A percentile compares a stretch with the other conserved stretches of the same genome.
Conservation (phyloP, 371 early-diverging fungal species). For the Lichtheimia hyalospora region DNA sequence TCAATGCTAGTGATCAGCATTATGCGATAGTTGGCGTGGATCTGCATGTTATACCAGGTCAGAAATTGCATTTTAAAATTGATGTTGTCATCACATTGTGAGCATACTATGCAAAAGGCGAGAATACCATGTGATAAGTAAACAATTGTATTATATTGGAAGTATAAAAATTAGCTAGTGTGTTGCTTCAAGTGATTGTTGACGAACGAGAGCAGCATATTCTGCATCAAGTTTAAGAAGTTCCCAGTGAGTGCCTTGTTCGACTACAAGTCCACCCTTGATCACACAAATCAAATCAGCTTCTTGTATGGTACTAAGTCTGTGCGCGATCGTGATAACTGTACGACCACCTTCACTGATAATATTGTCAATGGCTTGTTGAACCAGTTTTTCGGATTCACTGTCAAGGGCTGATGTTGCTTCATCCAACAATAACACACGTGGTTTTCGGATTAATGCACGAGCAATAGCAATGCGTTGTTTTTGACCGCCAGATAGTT, state of each 20-base stretch:
- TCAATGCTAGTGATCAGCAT: no score
- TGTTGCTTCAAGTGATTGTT: slow-evolving; percentile 38
- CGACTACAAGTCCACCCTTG: slow-evolving; percentile 74
- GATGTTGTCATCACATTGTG: no score
- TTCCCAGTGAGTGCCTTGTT: slow-evolving; percentile 81
- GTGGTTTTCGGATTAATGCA: slow-evolving; percentile 36
- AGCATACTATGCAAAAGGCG: no score
- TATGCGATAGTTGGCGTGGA: no score
- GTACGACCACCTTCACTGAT: slow-evolving; percentile 55
- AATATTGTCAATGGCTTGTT: slow-evolving; percentile 82
- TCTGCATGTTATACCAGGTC: no score
- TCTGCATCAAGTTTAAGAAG: slow-evolving; percentile 47
- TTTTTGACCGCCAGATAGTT: slow-evolving; percentile 88
- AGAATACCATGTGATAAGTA: no score
- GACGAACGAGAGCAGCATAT: slow-evolving; percentile 32
- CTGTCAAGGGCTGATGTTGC: slow-evolving; percentile 95
- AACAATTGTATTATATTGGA: background rate
- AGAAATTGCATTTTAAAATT: no score
- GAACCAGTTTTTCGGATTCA: slow-evolving; percentile 88
- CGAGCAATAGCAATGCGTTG: slow-evolving; percentile 71
- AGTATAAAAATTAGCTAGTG: background rate
- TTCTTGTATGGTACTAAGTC: slow-evolving; percentile 59
- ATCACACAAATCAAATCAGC: slow-evolving; percentile 43
- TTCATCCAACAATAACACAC: slow-evolving; percentile 83
- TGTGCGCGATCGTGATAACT: slow-evolving; percentile 66